A percentile compares a stretch with the other conserved stretches of the same genome.
Conservation (phyloP, 1,284 basidiomycete species). For the Pisolithus thermaeus region DNA sequence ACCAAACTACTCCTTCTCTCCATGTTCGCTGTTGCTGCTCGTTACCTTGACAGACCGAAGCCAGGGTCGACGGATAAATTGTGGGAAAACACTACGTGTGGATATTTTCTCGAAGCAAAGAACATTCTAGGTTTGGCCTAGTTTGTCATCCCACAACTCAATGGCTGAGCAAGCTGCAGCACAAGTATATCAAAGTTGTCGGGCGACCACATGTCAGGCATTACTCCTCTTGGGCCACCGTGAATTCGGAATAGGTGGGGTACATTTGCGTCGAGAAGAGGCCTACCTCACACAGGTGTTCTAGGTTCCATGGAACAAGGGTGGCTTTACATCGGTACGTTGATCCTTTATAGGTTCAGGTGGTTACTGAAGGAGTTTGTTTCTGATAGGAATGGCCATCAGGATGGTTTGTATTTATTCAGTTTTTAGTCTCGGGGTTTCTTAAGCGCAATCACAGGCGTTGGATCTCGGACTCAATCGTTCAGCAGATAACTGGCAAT, state of each 20-base stretch:
- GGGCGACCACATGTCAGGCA: constrained; percentile 68
- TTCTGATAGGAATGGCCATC: constrained; percentile 58
- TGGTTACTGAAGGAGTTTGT: constrained; percentile 3
- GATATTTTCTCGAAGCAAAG: constrained; percentile 65
- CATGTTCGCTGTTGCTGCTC: constrained; percentile 74
- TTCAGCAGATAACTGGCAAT: constrained; percentile 72
- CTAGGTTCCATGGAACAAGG: constrained; percentile 70
- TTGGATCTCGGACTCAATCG: constrained; percentile 81
- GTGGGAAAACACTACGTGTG: constrained; percentile 65
- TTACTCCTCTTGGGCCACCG: constrained; percentile 75
- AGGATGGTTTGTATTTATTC: constrained; percentile 51
- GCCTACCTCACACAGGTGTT: constrained; percentile 9
- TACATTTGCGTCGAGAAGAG: neutral
- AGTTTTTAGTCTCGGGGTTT: neutral
- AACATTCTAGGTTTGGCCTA: constrained; percentile 50
- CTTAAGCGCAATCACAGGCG: constrained; percentile 44
- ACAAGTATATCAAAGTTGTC: constrained; percentile 59
- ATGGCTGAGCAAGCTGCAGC: constrained; percentile 34
- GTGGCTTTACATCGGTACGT: constrained; percentile 44
- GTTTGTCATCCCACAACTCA: constrained; percentile 13
- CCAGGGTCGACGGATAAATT: constrained; percentile 48
- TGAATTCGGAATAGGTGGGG: constrained; percentile 71
- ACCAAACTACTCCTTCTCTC: constrained; percentile 69
- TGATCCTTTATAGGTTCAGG: neutral
- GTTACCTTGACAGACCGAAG: constrained; percentile 53